Conservation (phyloP, 148 eudicot species). For the Hydrangea macrophylla region DNA sequence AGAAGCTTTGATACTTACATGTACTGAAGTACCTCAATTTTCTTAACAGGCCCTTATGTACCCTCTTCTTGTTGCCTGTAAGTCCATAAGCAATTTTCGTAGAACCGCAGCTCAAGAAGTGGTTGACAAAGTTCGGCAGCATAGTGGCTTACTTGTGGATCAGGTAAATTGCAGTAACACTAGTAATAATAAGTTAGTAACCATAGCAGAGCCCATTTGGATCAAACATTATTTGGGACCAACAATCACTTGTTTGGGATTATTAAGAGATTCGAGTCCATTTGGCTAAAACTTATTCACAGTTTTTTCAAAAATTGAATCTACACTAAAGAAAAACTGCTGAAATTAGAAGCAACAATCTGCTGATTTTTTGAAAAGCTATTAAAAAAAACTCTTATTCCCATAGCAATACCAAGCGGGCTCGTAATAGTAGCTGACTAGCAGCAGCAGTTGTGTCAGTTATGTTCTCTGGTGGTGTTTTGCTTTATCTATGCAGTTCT, state of each 20-base stretch:
- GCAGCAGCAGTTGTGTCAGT: too few species aligned
- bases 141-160: slow-evolving; percentile 86
- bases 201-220: too few species aligned
- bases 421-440: background rate
- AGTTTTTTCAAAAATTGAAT: too few species aligned
- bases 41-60: slow-evolving; percentile 89
- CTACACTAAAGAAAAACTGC: too few species aligned
- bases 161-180: slow-evolving; percentile 71
- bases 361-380: too few species aligned
- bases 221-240: too few species aligned
- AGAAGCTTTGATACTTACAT: background rate
- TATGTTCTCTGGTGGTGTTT: background rate
- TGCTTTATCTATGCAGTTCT: slow-evolving; percentile 13
- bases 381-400: too few species aligned
- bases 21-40: slow-evolving; percentile 7
- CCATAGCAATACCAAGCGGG: background rate
- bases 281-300: too few species aligned
- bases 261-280: too few species aligned
- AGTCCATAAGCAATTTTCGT: slow-evolving; percentile 87
- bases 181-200: background rate
- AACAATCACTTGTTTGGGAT: too few species aligned
- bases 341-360: too few species aligned
- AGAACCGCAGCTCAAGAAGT: slow-evolving; percentile 95
- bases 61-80: slow-evolving; percentile 99
- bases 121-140: slow-evolving; percentile 94